phyloP scores from a whole-genome alignment of 768 basidiomycete genomes.

The Leccinum truebloodii region DNA sequence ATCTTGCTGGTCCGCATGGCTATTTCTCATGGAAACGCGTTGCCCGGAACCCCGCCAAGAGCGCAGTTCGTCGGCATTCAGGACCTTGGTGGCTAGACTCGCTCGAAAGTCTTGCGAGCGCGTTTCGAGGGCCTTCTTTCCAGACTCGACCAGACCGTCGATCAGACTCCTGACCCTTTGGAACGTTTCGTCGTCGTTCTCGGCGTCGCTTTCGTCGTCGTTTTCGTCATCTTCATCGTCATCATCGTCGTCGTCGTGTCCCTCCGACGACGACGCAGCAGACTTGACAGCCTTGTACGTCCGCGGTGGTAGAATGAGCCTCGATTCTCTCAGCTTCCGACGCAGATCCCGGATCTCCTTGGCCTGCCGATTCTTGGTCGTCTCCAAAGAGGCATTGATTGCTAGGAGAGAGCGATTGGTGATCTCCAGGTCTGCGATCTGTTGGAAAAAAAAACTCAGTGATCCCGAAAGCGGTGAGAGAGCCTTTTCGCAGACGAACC shows the following conservation, averaged over 20 bases:
- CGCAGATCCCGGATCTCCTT: slow-evolving; percentile 85
- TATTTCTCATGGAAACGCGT: slow-evolving; percentile 11
- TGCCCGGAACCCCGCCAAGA: slow-evolving; percentile 50
- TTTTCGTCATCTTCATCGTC: slow-evolving; percentile 38
- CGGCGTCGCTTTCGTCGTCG: slow-evolving; percentile 41
- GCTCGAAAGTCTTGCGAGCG: slow-evolving; percentile 53
- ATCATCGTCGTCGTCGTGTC: slow-evolving; percentile 35
- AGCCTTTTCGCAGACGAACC: slow-evolving; percentile 41
- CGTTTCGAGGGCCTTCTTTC: slow-evolving; percentile 60
- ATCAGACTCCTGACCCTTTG: slow-evolving; percentile 63
- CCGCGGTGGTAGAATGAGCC: slow-evolving; percentile 72
- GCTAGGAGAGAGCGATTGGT: slow-evolving; percentile 83
- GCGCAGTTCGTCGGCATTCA: slow-evolving; percentile 71
- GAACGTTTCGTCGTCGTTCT: slow-evolving; percentile 50
- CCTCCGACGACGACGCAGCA: slow-evolving; percentile 38
- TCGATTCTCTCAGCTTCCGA: slow-evolving; percentile 78
- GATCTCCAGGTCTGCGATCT: slow-evolving; percentile 94
- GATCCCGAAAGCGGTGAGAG: background rate
- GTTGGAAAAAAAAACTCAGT: slow-evolving; percentile 5
- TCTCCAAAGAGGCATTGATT: slow-evolving; percentile 83
- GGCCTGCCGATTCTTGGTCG: slow-evolving; percentile 75
- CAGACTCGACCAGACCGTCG: slow-evolving; percentile 59
- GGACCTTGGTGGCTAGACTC: slow-evolving; percentile 60
- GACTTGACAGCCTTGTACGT: slow-evolving; percentile 59
- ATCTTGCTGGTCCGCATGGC: slow-evolving; percentile 21